Evolutionary conservation across 345 rosid genomes (phyloP).

Genomic region (Reutealis trisperma): DNA sequence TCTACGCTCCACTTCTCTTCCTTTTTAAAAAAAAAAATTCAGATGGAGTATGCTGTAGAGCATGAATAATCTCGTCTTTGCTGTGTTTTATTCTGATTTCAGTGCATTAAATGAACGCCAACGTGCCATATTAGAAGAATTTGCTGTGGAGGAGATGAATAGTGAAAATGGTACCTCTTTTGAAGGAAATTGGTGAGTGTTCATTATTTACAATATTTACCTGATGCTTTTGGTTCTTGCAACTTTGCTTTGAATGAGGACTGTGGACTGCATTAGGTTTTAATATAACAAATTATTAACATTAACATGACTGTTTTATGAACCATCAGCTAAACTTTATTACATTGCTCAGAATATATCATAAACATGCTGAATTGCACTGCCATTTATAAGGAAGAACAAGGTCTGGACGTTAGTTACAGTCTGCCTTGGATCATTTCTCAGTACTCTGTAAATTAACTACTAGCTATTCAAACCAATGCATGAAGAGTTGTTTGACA

Average conservation of each 20-base stretch:
- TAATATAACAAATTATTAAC: neutral
- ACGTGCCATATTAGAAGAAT: conserved; percentile 78
- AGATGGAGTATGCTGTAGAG: neutral
- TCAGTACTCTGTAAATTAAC: neutral
- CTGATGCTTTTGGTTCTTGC: conserved; percentile 6
- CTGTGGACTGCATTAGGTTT: neutral
- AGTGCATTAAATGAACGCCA: conserved; percentile 74
- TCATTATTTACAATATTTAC: conserved; percentile 14
- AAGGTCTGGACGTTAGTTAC: neutral
- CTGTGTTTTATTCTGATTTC: conserved; percentile 14
- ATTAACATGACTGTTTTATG: neutral
- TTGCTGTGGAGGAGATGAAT: conserved; percentile 76
- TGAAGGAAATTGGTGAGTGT: conserved; percentile 66
- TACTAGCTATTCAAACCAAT: neutral
- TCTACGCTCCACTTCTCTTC: neutral
- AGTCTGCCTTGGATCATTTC: neutral
- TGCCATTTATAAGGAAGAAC: neutral
- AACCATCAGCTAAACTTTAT: neutral
- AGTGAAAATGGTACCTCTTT: conserved; percentile 39
- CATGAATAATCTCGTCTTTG: conserved; percentile 12
- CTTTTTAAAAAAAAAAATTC: neutral
- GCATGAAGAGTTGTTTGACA: neutral
- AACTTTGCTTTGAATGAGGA: conserved; percentile 8
- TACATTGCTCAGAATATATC: neutral
- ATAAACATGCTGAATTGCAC: neutral